These are phyloP conservation scores for Lichtheimia hyalospora DNA, from an alignment of 371 early-diverging fungal genomes.

Conservation along the genomic window DNA sequence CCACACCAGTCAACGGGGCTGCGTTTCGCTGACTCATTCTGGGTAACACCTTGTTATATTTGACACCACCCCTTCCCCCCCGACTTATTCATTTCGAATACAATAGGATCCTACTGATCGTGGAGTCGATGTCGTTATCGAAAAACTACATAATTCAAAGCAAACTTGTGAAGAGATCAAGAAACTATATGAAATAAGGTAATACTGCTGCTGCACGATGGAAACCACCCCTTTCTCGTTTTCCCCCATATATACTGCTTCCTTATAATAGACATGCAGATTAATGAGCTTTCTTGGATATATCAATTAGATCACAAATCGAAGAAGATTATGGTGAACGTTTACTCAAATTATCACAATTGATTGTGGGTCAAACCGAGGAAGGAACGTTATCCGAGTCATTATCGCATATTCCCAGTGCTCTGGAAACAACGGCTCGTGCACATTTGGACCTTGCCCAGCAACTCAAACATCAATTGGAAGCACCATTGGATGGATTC, in stretches of 20 bases:
- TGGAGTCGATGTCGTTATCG: conserved; percentile 19
- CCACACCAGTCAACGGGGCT: conserved; percentile 9
- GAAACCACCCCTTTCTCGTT: neutral
- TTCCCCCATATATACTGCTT: neutral
- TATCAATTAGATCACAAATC: conserved; percentile 20
- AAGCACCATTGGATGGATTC: conserved; percentile 37
- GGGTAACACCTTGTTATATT: conserved; percentile 9
- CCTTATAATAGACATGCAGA: neutral
- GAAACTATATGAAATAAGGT: conserved; percentile 27
- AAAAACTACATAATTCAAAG: conserved; percentile 19
- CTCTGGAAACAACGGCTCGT: conserved; percentile 45
- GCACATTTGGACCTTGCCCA: conserved; percentile 50
- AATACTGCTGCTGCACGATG: neutral
- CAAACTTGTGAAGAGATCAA: conserved; percentile 27
- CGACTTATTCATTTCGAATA: neutral
- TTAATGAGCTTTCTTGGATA: neutral
- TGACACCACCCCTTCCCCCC: neutral
- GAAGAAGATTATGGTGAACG: conserved; percentile 30
- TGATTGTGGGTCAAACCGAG: conserved; percentile 33
- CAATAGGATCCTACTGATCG: conserved; percentile 17
- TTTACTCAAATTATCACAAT: conserved; percentile 24
- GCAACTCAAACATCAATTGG: conserved; percentile 39
- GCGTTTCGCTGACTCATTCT: conserved; percentile 24
- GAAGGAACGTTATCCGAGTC: conserved; percentile 44
- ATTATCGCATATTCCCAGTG: conserved; percentile 36